These are phyloP conservation scores for Sporothrix brunneoviolacea DNA, from an alignment of 2,329 filamentous ascomycete species.

Conservation along the genomic window DNA sequence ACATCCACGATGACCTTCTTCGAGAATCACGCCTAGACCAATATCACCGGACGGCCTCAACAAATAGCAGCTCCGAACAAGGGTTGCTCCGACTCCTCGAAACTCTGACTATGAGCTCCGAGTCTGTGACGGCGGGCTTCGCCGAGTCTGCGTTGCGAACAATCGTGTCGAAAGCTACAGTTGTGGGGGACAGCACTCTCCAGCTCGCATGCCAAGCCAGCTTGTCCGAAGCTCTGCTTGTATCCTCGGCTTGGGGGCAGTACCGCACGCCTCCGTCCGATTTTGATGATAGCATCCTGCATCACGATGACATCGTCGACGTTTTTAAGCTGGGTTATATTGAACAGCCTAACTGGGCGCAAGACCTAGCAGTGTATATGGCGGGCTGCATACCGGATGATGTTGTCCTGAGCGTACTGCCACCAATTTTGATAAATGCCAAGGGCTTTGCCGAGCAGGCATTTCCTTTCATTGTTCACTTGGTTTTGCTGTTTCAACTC, in stretches of 20 bases:
- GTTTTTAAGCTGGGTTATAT: slow-evolving; percentile 36
- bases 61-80: slow-evolving; percentile 52
- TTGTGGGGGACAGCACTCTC: slow-evolving; percentile 41
- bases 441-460: slow-evolving; percentile 64
- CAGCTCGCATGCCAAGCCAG: slow-evolving; percentile 44
- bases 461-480: slow-evolving; percentile 79
- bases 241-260: slow-evolving; percentile 50
- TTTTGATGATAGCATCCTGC: slow-evolving; percentile 20
- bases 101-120: slow-evolving; percentile 52
- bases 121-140: slow-evolving; percentile 49
- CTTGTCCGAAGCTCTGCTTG: slow-evolving; percentile 44
- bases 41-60: slow-evolving; percentile 39
- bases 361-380: slow-evolving; percentile 54
- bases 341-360: slow-evolving; percentile 51
- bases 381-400: slow-evolving; percentile 53
- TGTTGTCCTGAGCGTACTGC: slow-evolving; percentile 62
- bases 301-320: slow-evolving; percentile 20
- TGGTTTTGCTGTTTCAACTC: slow-evolving; percentile 66
- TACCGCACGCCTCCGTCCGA: slow-evolving; percentile 53
- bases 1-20: slow-evolving; percentile 54
- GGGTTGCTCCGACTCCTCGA: slow-evolving; percentile 57
- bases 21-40: slow-evolving; percentile 51
- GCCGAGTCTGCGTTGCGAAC: slow-evolving; percentile 54
- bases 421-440: slow-evolving; percentile 58
- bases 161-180: slow-evolving; percentile 48